Evolutionary conservation across 2,329 filamentous ascomycete species (phyloP).

Genomic region (Paecilomyces sp.): DNA sequence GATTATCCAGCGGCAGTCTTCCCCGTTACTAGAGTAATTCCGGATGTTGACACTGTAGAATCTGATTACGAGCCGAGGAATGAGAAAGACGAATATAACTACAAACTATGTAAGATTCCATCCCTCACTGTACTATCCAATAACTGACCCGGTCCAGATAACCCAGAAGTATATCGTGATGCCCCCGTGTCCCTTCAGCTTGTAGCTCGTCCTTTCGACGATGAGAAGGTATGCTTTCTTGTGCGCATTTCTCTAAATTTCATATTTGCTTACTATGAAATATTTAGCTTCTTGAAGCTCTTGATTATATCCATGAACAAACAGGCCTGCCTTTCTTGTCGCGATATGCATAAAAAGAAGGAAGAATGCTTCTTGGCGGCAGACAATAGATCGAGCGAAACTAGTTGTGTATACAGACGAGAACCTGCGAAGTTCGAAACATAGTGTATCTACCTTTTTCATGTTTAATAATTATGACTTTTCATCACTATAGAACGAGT

Average conservation of each 20-base stretch:
- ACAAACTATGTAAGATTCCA: constrained; percentile 36
- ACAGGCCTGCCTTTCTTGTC: constrained; percentile 1
- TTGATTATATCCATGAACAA: constrained; percentile 8
- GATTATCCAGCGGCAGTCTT: constrained; percentile 60
- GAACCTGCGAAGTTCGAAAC: not conserved
- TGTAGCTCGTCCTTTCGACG: constrained; percentile 46
- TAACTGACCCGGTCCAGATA: constrained; percentile 18
- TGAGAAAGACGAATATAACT: constrained; percentile 42
- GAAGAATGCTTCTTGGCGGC: not conserved
- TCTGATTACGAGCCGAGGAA: constrained; percentile 31
- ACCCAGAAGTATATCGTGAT: constrained; percentile 40
- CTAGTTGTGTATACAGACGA: no score
- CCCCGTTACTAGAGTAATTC: constrained; percentile 46
- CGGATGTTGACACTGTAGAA: constrained; percentile 33
- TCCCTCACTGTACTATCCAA: constrained; percentile 4
- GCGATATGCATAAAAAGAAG: not conserved
- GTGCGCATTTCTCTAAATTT: not conserved
- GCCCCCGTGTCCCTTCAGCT: constrained; percentile 49
- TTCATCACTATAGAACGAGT: not conserved
- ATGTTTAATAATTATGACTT: not conserved
- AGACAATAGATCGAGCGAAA: no score
- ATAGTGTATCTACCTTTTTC: not conserved
- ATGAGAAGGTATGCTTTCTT: constrained; percentile 42
- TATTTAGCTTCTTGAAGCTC: constrained; percentile 5
- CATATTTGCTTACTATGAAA: not conserved